Evolutionary conservation across 257 asterid species (phyloP), one percentile per base, ranked within the genome.

Genomic region (Gentiana straminea): DNA sequence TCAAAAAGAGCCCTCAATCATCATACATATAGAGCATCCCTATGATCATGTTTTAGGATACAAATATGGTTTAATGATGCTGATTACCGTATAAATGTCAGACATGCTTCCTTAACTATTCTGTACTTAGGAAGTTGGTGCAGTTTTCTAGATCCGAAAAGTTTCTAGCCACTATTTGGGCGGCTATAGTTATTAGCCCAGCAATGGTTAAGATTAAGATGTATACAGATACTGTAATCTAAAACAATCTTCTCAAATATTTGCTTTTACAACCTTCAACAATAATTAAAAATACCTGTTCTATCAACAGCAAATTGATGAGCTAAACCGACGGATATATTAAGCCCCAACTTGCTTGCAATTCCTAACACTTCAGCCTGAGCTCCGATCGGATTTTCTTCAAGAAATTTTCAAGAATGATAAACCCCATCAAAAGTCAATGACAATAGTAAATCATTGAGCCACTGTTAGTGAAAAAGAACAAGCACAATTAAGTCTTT

Each of bases 351-450:
- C 63, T 70, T 66, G 61, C 77, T 75, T 1, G 98, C 94, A 53
- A 79, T 73, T 61, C 48, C 77, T 65, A 81, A 55, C 70, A 92
- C 93, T 79, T 81, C 94, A 68, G 83, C 81, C 62, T 60, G 94
- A 68, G 98, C 98, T 53, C 86, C 90, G 64, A 63, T 47, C 60
- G 98, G 89, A 68, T 77, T 74, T 68, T 77, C 98, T 92, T 62
- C 49, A 52, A 65, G 61, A 43, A 68, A 59, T 72, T 72, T 59
- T 48, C 57, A 68, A 51, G 58, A 65, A 13, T 52, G 44, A 61
- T 60, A 66, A 69, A 10, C 52, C 35, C n/a, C 50, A 51, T 57
- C 62, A 49, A 24, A 24, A 13, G 48, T 64, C 58, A 63, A 56
- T 44, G 39, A 3, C 6, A 32, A 7, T 10, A 62, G 24, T 33